Percentiles rank a stretch among this genome's conserved stretches.
These are phyloP conservation scores for Pseudocercospora macadamiae DNA, from an alignment of 2,329 filamentous ascomycete species.

Conservation along the genomic window DNA sequence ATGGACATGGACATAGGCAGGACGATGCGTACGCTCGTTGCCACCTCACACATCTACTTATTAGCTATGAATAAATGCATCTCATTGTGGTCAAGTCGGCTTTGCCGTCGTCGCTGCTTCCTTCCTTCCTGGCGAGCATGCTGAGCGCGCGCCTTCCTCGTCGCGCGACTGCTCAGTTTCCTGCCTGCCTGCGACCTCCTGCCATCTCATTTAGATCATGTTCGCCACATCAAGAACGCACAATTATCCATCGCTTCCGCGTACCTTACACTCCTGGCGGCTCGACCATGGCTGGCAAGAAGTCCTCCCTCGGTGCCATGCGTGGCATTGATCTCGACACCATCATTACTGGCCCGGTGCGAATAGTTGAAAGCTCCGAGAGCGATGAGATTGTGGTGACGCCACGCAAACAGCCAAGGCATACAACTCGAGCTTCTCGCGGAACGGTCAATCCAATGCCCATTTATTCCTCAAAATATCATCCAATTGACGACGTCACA, in stretches of 20 bases:
- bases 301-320: constrained; percentile 1
- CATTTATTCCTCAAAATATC: constrained; percentile 28
- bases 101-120: constrained; percentile 4
- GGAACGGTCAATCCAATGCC: constrained; percentile 13
- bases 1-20: background rate
- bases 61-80: constrained; percentile 6
- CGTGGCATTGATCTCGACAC: constrained; percentile 23
- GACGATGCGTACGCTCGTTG: constrained; percentile 5
- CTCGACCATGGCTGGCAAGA: background rate
- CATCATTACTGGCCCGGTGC: too few species aligned
- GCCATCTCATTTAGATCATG: too few species aligned
- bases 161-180: too few species aligned
- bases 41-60: background rate
- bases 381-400: background rate
- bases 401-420: constrained; percentile 5
- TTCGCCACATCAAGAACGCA: too few species aligned
- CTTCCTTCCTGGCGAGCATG: background rate
- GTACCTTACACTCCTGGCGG: background rate
- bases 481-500: constrained; percentile 34
- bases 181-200: background rate
- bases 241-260: too few species aligned
- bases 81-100: constrained; percentile 5
- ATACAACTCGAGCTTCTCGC: constrained; percentile 23
- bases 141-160: background rate
- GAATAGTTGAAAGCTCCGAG: too few species aligned